Evolutionary conservation across 2,329 filamentous ascomycete species (phyloP).

Genomic region (Pleurostoma richardsiae): DNA sequence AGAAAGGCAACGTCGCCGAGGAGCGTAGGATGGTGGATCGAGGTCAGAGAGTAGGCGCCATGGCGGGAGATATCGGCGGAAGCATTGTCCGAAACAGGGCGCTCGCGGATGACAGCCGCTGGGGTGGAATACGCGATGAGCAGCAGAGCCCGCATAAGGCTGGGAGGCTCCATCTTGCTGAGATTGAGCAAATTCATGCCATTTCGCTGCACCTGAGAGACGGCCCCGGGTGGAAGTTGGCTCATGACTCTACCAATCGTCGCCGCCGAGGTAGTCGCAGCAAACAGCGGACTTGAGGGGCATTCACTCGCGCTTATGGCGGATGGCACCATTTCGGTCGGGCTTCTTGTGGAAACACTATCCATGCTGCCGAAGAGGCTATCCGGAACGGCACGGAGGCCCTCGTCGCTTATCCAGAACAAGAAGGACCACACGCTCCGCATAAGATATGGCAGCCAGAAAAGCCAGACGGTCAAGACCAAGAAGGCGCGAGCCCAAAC

Average conservation of each 20-base stretch:
- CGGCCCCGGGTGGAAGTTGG: constrained; percentile 24
- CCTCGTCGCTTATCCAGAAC: constrained; percentile 91
- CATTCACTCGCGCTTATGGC: constrained; percentile 24
- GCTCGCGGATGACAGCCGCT: constrained; percentile 1
- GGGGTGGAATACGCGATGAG: constrained; percentile 12
- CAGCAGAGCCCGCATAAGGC: constrained; percentile 18
- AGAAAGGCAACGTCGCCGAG: constrained; percentile 54
- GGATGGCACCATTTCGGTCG: constrained; percentile 12
- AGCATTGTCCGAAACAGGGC: constrained; percentile 12
- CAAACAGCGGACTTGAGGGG: constrained; percentile 31
- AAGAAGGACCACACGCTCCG: constrained; percentile 87
- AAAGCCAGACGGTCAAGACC: constrained; percentile 83
- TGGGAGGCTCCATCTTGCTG: constrained; percentile 23
- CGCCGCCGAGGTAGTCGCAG: constrained; percentile 30
- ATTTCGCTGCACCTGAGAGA: constrained; percentile 14
- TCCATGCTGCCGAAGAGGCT: constrained; percentile 1
- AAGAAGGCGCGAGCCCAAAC: constrained; percentile 75
- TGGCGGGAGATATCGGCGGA: background rate
- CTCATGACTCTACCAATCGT: constrained; percentile 28
- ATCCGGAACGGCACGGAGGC: constrained; percentile 24
- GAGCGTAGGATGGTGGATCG: constrained; percentile 32
- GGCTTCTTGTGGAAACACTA: constrained; percentile 17
- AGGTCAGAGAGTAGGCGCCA: constrained; percentile 9
- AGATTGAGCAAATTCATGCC: constrained; percentile 20
- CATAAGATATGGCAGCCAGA: constrained; percentile 85